phyloP scores from a whole-genome alignment of 2,329 filamentous ascomycete species.

The Trematosphaeria pertusa region DNA sequence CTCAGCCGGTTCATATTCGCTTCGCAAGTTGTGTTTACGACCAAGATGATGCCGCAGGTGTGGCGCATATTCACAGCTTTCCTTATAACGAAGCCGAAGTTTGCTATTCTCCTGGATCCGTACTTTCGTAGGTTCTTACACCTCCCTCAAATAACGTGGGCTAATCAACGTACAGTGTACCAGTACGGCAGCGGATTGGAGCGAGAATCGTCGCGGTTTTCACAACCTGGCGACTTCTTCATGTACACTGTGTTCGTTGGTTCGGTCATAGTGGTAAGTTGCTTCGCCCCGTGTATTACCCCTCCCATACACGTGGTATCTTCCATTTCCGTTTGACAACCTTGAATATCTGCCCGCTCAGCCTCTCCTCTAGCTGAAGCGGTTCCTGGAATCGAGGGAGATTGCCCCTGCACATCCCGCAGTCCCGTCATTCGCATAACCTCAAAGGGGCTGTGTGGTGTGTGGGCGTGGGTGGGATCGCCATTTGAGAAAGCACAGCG shows the following conservation, averaged over 20 bases:
- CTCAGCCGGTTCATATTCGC: slow-evolving; percentile 63
- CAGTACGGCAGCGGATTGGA: slow-evolving; percentile 80
- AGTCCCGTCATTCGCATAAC: slow-evolving; percentile 61
- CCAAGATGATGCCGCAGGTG: slow-evolving; percentile 61
- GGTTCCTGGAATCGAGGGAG: slow-evolving; percentile 63
- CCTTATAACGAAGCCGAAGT: slow-evolving; percentile 61
- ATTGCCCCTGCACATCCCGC: slow-evolving; percentile 58
- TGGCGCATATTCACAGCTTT: slow-evolving; percentile 68
- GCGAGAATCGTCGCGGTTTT: slow-evolving; percentile 72
- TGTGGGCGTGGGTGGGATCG: slow-evolving; percentile 61
- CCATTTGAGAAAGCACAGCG: slow-evolving; percentile 61
- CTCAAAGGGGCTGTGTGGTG: slow-evolving; percentile 53
- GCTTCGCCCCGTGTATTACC: slow-evolving; percentile 2
- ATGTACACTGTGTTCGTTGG: slow-evolving; percentile 80
- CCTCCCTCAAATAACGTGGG: slow-evolving; percentile 7
- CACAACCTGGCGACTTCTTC: slow-evolving; percentile 77
- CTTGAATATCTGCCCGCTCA: slow-evolving; percentile 67
- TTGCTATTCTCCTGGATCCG: slow-evolving; percentile 73
- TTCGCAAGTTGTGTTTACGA: slow-evolving; percentile 60
- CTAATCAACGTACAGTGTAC: slow-evolving; percentile 64
- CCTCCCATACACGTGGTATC: too few species aligned
- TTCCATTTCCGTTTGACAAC: slow-evolving; percentile 47
- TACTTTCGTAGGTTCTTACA: slow-evolving; percentile 65
- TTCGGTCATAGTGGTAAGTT: slow-evolving; percentile 78
- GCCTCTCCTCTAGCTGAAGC: slow-evolving; percentile 57